Conservation (phyloP, 257 asterid genomes). For the Jacaranda copaia region DNA sequence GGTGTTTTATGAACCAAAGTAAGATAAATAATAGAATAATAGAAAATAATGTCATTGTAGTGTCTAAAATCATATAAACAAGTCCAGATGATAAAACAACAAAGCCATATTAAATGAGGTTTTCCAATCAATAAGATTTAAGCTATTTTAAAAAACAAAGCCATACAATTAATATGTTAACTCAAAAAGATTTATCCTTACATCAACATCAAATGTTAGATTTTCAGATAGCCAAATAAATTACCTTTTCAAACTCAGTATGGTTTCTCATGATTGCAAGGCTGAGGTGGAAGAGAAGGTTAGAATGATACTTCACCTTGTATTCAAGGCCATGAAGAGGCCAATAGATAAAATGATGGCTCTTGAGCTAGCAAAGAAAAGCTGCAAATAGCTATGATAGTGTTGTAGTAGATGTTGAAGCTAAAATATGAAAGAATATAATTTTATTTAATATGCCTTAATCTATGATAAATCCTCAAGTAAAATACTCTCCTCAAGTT, state of each 20-base stretch:
- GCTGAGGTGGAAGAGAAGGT: conserved; percentile 52
- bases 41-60: conserved; percentile 22
- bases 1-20: too few species aligned
- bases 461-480: conserved; percentile 25
- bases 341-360: conserved; percentile 13
- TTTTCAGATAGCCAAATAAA: conserved; percentile 90
- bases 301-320: conserved; percentile 43
- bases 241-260: conserved; percentile 82
- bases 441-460: neutral
- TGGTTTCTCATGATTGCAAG: conserved; percentile 81
- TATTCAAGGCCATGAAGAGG: neutral
- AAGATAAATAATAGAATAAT: conserved; percentile 25
- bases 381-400: conserved; percentile 47
- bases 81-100: neutral
- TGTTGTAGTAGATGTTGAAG: conserved; percentile 82
- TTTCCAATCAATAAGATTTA: conserved; percentile 15
- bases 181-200: conserved; percentile 93
- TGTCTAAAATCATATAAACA: conserved; percentile 13
- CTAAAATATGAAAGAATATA: conserved; percentile 46
- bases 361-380: conserved; percentile 24
- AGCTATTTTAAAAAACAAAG: conserved; percentile 10
- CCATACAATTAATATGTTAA: conserved; percentile 45
- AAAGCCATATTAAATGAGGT: conserved; percentile 26
- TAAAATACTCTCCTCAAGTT: conserved; percentile 69
- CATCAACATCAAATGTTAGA: conserved; percentile 87